Conservation (phyloP, 371 early-diverging fungal species). For the Actinomucor elegans region DNA sequence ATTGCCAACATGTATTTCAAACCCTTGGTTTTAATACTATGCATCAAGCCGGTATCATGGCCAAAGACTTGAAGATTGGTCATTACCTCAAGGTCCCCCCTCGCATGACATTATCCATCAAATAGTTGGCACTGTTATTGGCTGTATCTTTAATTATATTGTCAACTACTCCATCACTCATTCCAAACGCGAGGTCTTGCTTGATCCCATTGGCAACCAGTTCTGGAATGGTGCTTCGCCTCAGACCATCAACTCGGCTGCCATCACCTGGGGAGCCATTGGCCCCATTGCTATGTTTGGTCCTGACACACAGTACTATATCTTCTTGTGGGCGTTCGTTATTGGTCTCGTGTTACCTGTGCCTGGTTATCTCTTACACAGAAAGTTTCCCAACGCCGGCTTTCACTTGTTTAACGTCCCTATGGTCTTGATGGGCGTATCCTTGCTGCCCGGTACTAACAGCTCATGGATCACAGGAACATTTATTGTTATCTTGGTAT, state of each 20-base stretch:
- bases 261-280: conserved; percentile 75
- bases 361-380: conserved; percentile 33
- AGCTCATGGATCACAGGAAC: conserved; percentile 43
- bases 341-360: conserved; percentile 31
- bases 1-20: conserved; percentile 63
- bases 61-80: conserved; percentile 66
- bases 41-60: conserved; percentile 54
- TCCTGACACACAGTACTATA: conserved; percentile 59
- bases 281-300: conserved; percentile 75
- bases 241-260: conserved; percentile 58
- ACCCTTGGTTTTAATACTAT: conserved; percentile 56
- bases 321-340: conserved; percentile 51
- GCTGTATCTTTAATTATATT: conserved; percentile 54
- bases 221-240: conserved; percentile 55
- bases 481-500: conserved; percentile 35
- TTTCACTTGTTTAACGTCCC: conserved; percentile 45
- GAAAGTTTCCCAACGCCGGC: conserved; percentile 35
- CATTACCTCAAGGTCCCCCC: conserved; percentile 81
- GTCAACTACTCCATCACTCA: conserved; percentile 46
- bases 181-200: conserved; percentile 41
- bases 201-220: conserved; percentile 43
- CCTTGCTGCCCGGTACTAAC: conserved; percentile 42
- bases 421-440: conserved; percentile 46
- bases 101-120: conserved; percentile 56
- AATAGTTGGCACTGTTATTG: conserved; percentile 62